phyloP scores from a whole-genome alignment of 2,329 filamentous ascomycete genomes.

The Xylariaceae sp. region DNA sequence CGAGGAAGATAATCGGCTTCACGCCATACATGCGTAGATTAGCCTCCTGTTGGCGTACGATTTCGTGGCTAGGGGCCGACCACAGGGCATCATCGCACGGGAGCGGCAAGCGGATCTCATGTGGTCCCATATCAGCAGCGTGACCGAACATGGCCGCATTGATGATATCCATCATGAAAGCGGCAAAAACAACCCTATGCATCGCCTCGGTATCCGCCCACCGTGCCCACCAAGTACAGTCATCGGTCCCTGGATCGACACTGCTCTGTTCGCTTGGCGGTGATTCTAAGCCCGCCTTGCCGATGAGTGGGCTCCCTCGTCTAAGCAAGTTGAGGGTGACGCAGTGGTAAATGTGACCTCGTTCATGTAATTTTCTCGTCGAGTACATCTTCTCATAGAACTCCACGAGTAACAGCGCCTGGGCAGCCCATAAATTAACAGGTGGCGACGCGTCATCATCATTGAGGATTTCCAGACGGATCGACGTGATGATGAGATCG shows the following conservation, averaged over 20 bases:
- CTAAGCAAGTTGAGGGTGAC: constrained; percentile 80
- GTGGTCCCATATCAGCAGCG: constrained; percentile 81
- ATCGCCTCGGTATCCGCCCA: constrained; percentile 91
- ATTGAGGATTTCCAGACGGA: constrained; percentile 79
- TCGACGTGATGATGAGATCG: constrained; percentile 60
- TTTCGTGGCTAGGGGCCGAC: constrained; percentile 72
- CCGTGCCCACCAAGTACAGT: constrained; percentile 64
- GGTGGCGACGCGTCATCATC: constrained; percentile 77
- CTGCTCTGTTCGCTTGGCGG: constrained; percentile 61
- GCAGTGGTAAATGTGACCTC: constrained; percentile 84
- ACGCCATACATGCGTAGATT: constrained; percentile 73
- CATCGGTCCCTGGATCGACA: constrained; percentile 49
- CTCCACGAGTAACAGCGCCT: constrained; percentile 75
- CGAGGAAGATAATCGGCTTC: constrained; percentile 73
- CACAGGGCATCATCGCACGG: constrained; percentile 85
- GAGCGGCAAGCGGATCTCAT: constrained; percentile 79
- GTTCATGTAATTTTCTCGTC: constrained; percentile 73
- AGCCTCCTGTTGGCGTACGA: constrained; percentile 70
- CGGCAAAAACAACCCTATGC: constrained; percentile 77
- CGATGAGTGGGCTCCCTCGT: constrained; percentile 79
- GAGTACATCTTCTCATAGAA: constrained; percentile 92
- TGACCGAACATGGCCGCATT: constrained; percentile 93
- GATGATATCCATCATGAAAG: constrained; percentile 82
- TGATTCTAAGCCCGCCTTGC: constrained; percentile 70
- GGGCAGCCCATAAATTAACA: constrained; percentile 82